Conservation (phyloP, 2,329 filamentous ascomycete species). For the Curvularia lunata region DNA sequence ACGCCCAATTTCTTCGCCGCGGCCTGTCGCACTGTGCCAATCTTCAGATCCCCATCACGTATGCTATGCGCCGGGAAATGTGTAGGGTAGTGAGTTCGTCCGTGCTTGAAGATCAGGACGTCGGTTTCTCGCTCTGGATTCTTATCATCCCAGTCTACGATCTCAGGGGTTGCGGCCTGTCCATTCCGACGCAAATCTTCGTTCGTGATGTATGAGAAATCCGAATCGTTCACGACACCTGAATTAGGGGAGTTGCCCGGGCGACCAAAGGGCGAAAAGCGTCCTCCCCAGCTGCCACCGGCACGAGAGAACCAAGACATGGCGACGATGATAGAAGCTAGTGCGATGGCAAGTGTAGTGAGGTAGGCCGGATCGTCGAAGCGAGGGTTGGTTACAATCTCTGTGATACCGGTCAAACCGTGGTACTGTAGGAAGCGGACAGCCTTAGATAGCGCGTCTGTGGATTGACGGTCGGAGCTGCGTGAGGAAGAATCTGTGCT, state of each 20-base stretch:
- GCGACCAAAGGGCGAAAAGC: conserved; percentile 58
- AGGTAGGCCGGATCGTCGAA: conserved; percentile 45
- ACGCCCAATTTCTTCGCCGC: conserved; percentile 70
- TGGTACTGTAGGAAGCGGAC: conserved; percentile 27
- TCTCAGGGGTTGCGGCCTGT: conserved; percentile 51
- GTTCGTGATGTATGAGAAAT: conserved; percentile 84
- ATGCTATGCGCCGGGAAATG: conserved; percentile 79
- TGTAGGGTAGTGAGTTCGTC: conserved; percentile 68
- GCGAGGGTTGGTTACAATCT: conserved; percentile 39
- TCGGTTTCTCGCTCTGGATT: conserved; percentile 66
- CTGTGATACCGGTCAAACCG: conserved; percentile 28
- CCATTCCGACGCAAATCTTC: conserved; percentile 65
- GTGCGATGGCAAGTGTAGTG: conserved; percentile 41
- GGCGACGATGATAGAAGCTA: conserved; percentile 51
- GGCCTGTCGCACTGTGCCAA: conserved; percentile 71
- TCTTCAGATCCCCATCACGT: conserved; percentile 72
- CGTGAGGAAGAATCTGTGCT: conserved; percentile 20
- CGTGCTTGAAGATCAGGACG: conserved; percentile 72
- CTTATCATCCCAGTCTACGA: conserved; percentile 49
- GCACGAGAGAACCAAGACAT: conserved; percentile 58
- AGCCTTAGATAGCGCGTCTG: conserved; percentile 31
- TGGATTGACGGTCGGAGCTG: conserved; percentile 18
- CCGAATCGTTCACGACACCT: conserved; percentile 72
- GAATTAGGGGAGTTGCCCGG: conserved; percentile 44
- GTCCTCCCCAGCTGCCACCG: conserved; percentile 51